Conservation (phyloP, 2,329 filamentous ascomycete species). For the Podosphaera fusca region DNA sequence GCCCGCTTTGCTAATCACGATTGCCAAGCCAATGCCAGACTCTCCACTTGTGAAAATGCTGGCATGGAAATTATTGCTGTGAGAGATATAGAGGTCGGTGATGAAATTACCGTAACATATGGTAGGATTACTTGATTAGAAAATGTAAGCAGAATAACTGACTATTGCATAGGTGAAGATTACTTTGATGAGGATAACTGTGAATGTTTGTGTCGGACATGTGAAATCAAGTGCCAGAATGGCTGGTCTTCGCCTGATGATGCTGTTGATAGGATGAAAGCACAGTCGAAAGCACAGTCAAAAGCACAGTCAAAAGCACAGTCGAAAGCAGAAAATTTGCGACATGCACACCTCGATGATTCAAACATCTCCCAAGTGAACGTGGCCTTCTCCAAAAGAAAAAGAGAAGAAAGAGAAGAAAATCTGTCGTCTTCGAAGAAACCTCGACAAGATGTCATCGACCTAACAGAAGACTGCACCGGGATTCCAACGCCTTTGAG, state of each 20-base stretch:
- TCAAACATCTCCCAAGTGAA: conserved; percentile 1
- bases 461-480: neutral
- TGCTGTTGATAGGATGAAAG: conserved; percentile 11
- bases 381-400: neutral
- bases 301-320: neutral
- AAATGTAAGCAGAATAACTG: neutral
- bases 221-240: conserved; percentile 52
- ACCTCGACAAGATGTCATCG: neutral
- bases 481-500: neutral
- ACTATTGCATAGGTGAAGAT: conserved; percentile 33
- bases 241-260: conserved; percentile 47
- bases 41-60: conserved; percentile 62
- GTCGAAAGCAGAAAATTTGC: neutral
- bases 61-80: conserved; percentile 81
- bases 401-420: neutral
- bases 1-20: conserved; percentile 96
- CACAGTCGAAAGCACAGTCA: neutral
- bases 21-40: conserved; percentile 72
- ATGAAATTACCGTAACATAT: conserved; percentile 93
- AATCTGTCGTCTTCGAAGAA: neutral
- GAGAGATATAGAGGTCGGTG: conserved; percentile 59
- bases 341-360: too few species aligned
- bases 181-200: conserved; percentile 93
- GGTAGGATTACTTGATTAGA: conserved; percentile 16
- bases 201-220: conserved; percentile 79